phyloP scores from a whole-genome alignment of 352 stramenopile genomes.

The Phytopythium cucurbitacearum region DNA sequence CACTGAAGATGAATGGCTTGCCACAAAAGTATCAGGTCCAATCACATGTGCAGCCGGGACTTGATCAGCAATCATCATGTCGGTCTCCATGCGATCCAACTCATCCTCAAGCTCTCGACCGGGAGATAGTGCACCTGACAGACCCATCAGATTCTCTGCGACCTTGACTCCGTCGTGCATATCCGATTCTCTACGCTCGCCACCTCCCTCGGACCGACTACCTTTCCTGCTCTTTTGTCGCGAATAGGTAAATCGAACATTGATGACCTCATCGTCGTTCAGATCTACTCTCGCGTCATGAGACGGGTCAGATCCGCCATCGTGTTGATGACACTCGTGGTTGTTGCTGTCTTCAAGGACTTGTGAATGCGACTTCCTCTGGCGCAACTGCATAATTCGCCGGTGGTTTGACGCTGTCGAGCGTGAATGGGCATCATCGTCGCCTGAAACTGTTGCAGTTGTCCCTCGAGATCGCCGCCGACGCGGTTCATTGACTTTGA shows the following conservation, averaged over 20 bases:
- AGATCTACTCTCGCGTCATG: constrained; percentile 2
- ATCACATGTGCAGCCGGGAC: too few relatives aligned
- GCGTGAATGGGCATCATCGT: constrained; percentile 4
- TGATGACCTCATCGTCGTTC: constrained; percentile 34
- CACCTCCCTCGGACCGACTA: constrained; percentile 9
- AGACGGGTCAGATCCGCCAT: constrained; percentile 1
- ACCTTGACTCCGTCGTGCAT: too few relatives aligned
- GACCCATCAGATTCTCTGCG: constrained; percentile 13
- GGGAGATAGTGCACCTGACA: constrained; percentile 46
- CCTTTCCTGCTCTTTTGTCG: constrained; percentile 8
- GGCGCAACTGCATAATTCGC: constrained; percentile 51
- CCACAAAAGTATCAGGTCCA: too few relatives aligned
- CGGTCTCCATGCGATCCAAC: constrained; percentile 16
- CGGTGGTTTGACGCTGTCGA: constrained; percentile 49
- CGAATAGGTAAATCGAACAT: constrained; percentile 58
- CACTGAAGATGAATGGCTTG: too few relatives aligned
- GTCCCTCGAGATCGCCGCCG: neutral
- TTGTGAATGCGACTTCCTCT: constrained; percentile 14
- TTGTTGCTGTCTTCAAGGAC: neutral
- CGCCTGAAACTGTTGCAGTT: neutral
- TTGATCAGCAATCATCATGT: too few relatives aligned
- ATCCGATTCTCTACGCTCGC: neutral
- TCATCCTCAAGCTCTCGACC: constrained; percentile 43
- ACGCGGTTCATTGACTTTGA: constrained; percentile 6
- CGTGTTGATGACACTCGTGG: neutral